A percentile compares a stretch with the other conserved stretches of the same genome.
Evolutionary conservation across 768 basidiomycete genomes (phyloP).

Genomic region (Russula compacta): DNA sequence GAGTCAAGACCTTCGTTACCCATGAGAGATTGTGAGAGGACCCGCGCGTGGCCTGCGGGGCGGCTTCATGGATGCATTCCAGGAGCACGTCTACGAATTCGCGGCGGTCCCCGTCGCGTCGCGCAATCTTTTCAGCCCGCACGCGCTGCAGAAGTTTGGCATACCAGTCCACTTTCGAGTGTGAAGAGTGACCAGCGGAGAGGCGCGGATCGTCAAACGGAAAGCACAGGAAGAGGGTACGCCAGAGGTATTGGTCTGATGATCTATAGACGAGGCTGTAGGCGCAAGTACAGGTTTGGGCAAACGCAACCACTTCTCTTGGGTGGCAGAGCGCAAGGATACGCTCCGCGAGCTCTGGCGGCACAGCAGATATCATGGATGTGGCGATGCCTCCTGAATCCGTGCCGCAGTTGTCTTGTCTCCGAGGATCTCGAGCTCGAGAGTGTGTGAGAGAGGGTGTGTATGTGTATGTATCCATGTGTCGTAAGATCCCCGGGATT

Average conservation of each 20-base stretch:
- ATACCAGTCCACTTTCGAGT: conserved; percentile 8
- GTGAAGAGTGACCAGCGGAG: neutral
- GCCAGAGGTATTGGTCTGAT: conserved; percentile 58
- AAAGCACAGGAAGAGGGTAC: conserved; percentile 45
- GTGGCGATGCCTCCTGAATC: no score
- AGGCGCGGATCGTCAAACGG: conserved; percentile 60
- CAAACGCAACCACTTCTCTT: conserved; percentile 49
- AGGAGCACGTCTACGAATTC: conserved; percentile 13
- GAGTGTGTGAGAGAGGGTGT: no score
- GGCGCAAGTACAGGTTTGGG: conserved; percentile 44
- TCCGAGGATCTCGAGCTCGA: neutral
- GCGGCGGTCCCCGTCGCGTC: conserved; percentile 8
- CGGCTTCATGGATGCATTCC: conserved; percentile 11
- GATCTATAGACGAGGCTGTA: conserved; percentile 40
- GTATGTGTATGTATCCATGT: no score
- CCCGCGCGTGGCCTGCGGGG: neutral
- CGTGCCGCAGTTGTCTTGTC: no score
- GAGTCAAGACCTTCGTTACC: neutral
- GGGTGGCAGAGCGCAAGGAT: conserved; percentile 48
- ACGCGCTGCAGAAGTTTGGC: conserved; percentile 16
- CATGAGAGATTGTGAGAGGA: conserved; percentile 12
- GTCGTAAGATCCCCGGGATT: neutral
- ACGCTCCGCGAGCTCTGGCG: conserved; percentile 51
- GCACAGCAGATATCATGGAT: conserved; percentile 27
- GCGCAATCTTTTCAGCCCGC: conserved; percentile 11